Percentiles rank a stretch among this genome's conserved stretches.
Evolutionary conservation across 306 rosid genomes (phyloP).

Genomic region (Heteromeles arbutifolia): DNA sequence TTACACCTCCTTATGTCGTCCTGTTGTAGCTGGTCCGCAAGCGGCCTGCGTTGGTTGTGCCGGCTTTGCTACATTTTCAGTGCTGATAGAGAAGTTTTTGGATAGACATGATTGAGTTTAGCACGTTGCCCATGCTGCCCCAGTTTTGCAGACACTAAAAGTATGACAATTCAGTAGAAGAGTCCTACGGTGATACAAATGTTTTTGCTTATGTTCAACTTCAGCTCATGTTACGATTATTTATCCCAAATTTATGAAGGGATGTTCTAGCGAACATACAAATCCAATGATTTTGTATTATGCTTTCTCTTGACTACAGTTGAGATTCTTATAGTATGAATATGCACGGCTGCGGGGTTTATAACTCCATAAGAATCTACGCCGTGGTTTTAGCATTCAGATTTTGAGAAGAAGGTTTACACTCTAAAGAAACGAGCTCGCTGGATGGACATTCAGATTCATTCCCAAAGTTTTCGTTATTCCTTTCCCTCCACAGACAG

Average conservation of each 20-base stretch:
- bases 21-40: constrained; percentile 77
- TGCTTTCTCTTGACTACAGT: background rate
- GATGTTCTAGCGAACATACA: background rate
- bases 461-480: too few species aligned
- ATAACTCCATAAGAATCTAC: too few species aligned
- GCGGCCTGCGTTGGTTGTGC: constrained; percentile 93
- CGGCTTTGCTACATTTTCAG: constrained; percentile 91
- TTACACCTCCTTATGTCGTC: constrained; percentile 12
- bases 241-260: background rate
- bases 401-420: too few species aligned
- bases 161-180: background rate
- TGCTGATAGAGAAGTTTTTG: constrained; percentile 75
- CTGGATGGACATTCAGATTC: too few species aligned
- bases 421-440: too few species aligned
- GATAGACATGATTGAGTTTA: constrained; percentile 56
- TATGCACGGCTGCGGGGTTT: too few species aligned
- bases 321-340: background rate
- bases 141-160: constrained; percentile 22
- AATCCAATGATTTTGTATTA: background rate
- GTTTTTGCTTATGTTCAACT: background rate
- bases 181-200: background rate
- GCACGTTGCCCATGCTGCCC: background rate
- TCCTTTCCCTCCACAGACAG: too few species aligned
- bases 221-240: background rate
- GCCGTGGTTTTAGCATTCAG: too few species aligned